phyloP scores from a whole-genome alignment of 2,329 filamentous ascomycete genomes.

The Orbilia blumenaviensis region DNA sequence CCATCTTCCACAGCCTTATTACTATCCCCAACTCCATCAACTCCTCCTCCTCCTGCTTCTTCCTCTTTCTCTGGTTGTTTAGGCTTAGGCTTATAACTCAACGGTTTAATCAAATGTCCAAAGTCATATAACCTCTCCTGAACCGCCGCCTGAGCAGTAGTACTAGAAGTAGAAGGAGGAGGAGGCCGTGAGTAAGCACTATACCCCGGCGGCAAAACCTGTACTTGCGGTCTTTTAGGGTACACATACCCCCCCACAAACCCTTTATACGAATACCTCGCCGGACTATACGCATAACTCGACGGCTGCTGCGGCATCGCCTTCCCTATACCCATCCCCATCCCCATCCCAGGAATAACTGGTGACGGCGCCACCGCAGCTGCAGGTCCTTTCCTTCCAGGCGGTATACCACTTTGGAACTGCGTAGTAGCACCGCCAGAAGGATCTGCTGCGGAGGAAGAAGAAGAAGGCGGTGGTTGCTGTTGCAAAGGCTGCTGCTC shows the following conservation, averaged over 20 bases:
- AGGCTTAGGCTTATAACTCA: constrained; percentile 30
- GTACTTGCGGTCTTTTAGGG: constrained; percentile 27
- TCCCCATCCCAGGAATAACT: too few species aligned
- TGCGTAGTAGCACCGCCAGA: background rate
- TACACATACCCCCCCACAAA: constrained; percentile 27
- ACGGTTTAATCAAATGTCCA: constrained; percentile 38
- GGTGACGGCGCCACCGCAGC: too few species aligned
- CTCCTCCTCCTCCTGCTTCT: background rate
- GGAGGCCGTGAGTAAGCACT: constrained; percentile 34
- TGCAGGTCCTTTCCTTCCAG: too few species aligned
- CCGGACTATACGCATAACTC: constrained; percentile 25
- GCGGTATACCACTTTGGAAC: too few species aligned
- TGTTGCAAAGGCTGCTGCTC: constrained; percentile 24
- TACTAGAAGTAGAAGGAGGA: background rate
- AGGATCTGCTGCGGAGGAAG: background rate
- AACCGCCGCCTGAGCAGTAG: background rate
- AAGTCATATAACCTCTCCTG: constrained; percentile 19
- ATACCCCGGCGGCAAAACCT: constrained; percentile 42
- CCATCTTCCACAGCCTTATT: too few species aligned
- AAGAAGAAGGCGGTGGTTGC: too few species aligned
- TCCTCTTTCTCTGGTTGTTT: background rate
- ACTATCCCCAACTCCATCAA: background rate
- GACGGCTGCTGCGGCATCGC: too few species aligned
- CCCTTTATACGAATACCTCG: constrained; percentile 29
- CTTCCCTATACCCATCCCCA: too few species aligned